Evolutionary conservation across 148 eudicot genomes (phyloP).

Genomic region (Rhododendron ferrugineum): DNA sequence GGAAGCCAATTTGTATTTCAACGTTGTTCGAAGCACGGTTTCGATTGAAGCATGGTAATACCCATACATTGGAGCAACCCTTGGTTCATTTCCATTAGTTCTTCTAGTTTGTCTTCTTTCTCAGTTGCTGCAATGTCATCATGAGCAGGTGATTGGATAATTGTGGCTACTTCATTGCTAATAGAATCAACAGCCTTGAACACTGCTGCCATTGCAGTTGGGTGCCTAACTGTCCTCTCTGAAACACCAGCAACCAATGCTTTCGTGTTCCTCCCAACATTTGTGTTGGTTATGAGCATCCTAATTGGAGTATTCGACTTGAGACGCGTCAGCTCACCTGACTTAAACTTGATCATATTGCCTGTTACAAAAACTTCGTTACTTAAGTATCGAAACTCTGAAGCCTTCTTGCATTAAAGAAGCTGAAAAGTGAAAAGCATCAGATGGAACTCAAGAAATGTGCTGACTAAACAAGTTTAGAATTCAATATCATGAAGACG

Average conservation of each 20-base stretch:
- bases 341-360: slow-evolving; percentile 78
- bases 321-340: slow-evolving; percentile 68
- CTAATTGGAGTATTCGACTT: slow-evolving; percentile 62
- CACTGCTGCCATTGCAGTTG: slow-evolving; percentile 69
- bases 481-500: neutral
- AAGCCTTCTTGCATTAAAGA: slow-evolving; percentile 5
- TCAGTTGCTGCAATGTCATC: slow-evolving; percentile 56
- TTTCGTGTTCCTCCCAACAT: slow-evolving; percentile 91
- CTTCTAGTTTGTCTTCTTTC: slow-evolving; percentile 75
- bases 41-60: slow-evolving; percentile 87
- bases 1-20: slow-evolving; percentile 75
- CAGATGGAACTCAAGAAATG: neutral
- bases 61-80: slow-evolving; percentile 97
- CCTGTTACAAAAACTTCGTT: slow-evolving; percentile 43
- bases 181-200: slow-evolving; percentile 85
- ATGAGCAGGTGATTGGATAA: slow-evolving; percentile 53
- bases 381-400: neutral
- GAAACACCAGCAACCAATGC: slow-evolving; percentile 88
- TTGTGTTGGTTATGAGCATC: slow-evolving; percentile 92
- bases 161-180: slow-evolving; percentile 69
- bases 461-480: neutral
- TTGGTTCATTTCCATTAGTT: slow-evolving; percentile 94
- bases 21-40: slow-evolving; percentile 66
- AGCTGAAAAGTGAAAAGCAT: neutral
- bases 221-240: slow-evolving; percentile 64